Base-by-base conservation (phyloP, 1,284 basidiomycete genomes). In the Puccinia polysora region DNA sequence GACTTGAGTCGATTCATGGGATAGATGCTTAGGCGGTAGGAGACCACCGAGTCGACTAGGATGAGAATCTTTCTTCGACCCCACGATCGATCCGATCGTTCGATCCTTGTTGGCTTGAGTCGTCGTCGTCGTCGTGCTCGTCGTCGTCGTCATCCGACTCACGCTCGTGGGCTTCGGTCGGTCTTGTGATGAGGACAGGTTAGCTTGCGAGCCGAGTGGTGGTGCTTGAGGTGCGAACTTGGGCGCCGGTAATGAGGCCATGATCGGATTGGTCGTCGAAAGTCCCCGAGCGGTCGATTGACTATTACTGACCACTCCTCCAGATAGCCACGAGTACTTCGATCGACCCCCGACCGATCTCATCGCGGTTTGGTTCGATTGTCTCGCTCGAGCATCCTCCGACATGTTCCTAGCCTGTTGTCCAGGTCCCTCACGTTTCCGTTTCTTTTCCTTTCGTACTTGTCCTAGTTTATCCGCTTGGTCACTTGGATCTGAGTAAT, bases 301-400 rank as follows among this genome's bases (percentile, higher is more conserved):
- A n/a, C 52, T 32, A 1, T 8, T n/a, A 4, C 82, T 80, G 84
- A 8, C 38, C 15, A 70, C 75, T 40, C 85, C 84, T 0, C 87
- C 85, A 20, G 82, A 89, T 87, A 91, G 89, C 90, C 90, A 92
- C 15, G 89, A 84, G 77, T 90, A 92, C 78, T 88, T 88, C 23
- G 87, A 86, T 63, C 81, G 81, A 12, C 76, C 77, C 0, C 90
- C 89, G n/a, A 89, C 88, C 1, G 88, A 89, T 77, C 89, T 88
- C 76, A 86, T 87, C n/a, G 90, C 90, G 4, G 89, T 88, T 36
- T 88, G 88, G 78, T 91, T 90, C 53, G 88, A 89, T 86, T 91
- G 86, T 78, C 90, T 90, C 83, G 91, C 91, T 75, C 87, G 83
- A 75, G 90, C 88, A 76, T 91, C 90, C 79, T 90, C 90, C 1